phyloP scores from a whole-genome alignment of 2,329 filamentous ascomycete genomes.

The Fusarium citri region DNA sequence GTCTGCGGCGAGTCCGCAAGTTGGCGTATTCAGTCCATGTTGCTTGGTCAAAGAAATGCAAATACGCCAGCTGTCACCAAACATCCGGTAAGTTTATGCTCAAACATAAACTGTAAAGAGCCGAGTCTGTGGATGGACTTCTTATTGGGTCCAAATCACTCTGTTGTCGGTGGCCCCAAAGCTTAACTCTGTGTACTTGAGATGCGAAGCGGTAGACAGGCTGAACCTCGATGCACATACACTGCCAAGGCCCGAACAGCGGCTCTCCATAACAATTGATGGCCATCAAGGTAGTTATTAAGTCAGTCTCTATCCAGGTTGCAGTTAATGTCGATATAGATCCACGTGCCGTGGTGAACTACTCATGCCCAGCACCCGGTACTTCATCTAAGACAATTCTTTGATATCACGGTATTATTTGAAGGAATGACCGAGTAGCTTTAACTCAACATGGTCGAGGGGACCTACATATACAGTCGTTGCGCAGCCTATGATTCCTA shows the following conservation, averaged over 20 bases:
- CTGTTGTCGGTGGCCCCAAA: neutral
- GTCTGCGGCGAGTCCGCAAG: neutral
- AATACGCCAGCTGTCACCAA: neutral
- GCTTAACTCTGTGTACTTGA: neutral
- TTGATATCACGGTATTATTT: no score
- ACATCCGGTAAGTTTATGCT: neutral
- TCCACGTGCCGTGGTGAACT: neutral
- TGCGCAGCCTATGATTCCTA: neutral
- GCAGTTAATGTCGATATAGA: neutral
- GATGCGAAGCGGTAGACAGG: neutral
- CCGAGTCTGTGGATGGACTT: neutral
- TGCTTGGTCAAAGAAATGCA: neutral
- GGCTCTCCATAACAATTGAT: neutral
- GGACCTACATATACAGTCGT: neutral
- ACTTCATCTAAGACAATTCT: neutral
- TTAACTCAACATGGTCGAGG: neutral
- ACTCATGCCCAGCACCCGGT: neutral
- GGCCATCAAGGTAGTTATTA: neutral
- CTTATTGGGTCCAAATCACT: neutral
- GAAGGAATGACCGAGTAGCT: neutral
- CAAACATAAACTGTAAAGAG: neutral
- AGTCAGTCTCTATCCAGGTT: neutral
- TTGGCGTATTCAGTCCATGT: neutral
- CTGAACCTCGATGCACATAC: neutral
- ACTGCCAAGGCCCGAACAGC: neutral